Evolutionary conservation across 2,329 filamentous ascomycete species (phyloP).

Genomic region (Penicillium crustosum): DNA sequence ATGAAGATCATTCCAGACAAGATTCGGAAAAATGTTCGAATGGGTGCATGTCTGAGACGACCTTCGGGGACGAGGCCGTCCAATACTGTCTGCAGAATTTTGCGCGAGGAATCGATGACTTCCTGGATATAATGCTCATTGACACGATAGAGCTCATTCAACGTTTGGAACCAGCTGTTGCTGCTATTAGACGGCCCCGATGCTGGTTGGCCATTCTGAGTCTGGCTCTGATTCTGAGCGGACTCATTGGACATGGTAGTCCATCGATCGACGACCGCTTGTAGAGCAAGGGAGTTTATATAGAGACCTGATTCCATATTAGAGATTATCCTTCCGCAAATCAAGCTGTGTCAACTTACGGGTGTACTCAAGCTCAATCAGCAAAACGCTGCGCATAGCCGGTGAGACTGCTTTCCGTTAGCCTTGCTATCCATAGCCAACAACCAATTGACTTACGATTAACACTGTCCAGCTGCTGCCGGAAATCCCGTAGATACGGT

Average conservation of each 20-base stretch:
- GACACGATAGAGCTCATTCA: conserved; percentile 53
- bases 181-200: conserved; percentile 30
- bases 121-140: conserved; percentile 63
- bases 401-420: conserved; percentile 49
- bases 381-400: conserved; percentile 71
- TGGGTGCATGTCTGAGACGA: conserved; percentile 61
- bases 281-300: conserved; percentile 87
- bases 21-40: conserved; percentile 64
- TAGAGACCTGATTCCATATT: conserved; percentile 58
- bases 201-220: conserved; percentile 28
- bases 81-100: conserved; percentile 59
- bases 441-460: conserved; percentile 43
- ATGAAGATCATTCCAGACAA: conserved; percentile 65
- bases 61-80: conserved; percentile 59
- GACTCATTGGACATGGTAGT: conserved; percentile 63
- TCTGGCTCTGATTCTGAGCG: conserved; percentile 32
- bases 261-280: conserved; percentile 91
- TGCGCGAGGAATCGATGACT: conserved; percentile 61
- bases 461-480: conserved; percentile 76
- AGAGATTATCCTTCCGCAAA: neutral
- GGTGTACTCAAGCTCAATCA: conserved; percentile 94
- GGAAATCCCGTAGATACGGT: conserved; percentile 76
- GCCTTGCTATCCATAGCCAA: conserved; percentile 1
- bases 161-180: conserved; percentile 38
- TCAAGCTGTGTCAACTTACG: conserved; percentile 52